A percentile compares a stretch with the other conserved stretches of the same genome.
Evolutionary conservation across 1,284 basidiomycete genomes (phyloP).

Genomic region (Dichomitus squalens): DNA sequence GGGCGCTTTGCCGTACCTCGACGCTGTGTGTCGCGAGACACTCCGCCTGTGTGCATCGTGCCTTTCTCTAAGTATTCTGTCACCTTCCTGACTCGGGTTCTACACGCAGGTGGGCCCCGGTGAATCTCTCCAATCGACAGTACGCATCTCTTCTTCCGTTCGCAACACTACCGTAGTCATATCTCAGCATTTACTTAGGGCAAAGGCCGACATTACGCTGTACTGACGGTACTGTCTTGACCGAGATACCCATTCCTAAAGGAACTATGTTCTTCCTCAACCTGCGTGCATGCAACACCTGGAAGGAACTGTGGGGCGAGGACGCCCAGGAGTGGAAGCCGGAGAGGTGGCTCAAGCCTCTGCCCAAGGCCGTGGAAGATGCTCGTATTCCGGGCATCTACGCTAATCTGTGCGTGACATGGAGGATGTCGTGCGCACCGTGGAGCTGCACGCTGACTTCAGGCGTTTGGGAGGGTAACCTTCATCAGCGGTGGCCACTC

Average conservation of each 20-base stretch:
- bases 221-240: constrained; percentile 34
- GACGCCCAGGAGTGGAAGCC: constrained; percentile 56
- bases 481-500: constrained; percentile 34
- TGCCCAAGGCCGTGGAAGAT: constrained; percentile 22
- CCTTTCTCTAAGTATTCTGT: constrained; percentile 6
- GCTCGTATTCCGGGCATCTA: constrained; percentile 27
- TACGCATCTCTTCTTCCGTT: background rate
- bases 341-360: constrained; percentile 31
- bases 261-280: constrained; percentile 52
- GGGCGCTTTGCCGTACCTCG: constrained; percentile 33
- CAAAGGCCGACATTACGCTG: constrained; percentile 19
- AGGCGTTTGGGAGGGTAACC: constrained; percentile 32
- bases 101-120: background rate
- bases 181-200: constrained; percentile 4
- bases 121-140: background rate
- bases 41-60: constrained; percentile 13
- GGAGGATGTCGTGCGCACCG: too few species aligned
- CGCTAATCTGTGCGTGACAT: constrained; percentile 21
- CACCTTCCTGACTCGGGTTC: too few species aligned
- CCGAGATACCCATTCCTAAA: constrained; percentile 42
- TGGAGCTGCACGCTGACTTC: background rate
- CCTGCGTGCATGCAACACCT: constrained; percentile 47
- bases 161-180: constrained; percentile 7
- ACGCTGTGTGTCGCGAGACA: constrained; percentile 36
- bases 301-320: constrained; percentile 54